phyloP scores from a whole-genome alignment of 331 rosid species.

The Pyrus hybrid region DNA sequence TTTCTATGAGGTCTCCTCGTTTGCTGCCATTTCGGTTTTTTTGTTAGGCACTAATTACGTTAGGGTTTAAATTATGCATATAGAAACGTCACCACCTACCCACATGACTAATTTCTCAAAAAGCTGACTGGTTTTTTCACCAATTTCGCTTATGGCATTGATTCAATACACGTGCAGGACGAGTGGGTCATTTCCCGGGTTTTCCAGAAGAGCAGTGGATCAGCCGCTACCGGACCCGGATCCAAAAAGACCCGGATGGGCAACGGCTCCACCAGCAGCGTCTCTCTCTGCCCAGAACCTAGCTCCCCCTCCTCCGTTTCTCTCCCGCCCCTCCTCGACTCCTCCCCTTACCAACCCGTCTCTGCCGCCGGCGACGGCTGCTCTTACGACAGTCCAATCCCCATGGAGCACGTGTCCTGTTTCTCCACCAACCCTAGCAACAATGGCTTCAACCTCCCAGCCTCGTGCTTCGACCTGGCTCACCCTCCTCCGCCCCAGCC shows the following conservation, averaged over 20 bases:
- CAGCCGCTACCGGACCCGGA: slow-evolving; percentile 8
- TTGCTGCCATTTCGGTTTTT: too few species aligned
- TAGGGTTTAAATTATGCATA: too few species aligned
- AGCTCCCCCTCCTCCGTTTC: slow-evolving; percentile 77
- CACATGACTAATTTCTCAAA: background rate
- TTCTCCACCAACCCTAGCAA: slow-evolving; percentile 72
- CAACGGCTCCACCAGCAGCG: slow-evolving; percentile 10
- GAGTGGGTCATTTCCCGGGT: slow-evolving; percentile 98
- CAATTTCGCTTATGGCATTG: background rate
- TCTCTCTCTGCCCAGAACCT: slow-evolving; percentile 42
- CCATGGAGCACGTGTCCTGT: slow-evolving; percentile 99
- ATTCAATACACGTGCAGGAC: slow-evolving; percentile 31
- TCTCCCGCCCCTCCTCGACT: slow-evolving; percentile 84
- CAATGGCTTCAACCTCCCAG: slow-evolving; percentile 7
- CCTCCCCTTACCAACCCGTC: slow-evolving; percentile 33
- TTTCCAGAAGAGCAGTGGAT: slow-evolving; percentile 55
- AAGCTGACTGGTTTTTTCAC: background rate
- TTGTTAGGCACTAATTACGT: too few species aligned
- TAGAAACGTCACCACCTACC: background rate
- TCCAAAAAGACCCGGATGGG: slow-evolving; percentile 40
- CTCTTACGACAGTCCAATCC: slow-evolving; percentile 37
- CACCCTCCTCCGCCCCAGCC: slow-evolving; percentile 17
- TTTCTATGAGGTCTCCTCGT: too few species aligned
- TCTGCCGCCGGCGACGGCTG: slow-evolving; percentile 44
- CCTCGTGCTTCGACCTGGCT: slow-evolving; percentile 28